These are phyloP conservation scores for Ascochyta koolunga DNA, from an alignment of 2,329 filamentous ascomycete genomes.

Conservation along the genomic window DNA sequence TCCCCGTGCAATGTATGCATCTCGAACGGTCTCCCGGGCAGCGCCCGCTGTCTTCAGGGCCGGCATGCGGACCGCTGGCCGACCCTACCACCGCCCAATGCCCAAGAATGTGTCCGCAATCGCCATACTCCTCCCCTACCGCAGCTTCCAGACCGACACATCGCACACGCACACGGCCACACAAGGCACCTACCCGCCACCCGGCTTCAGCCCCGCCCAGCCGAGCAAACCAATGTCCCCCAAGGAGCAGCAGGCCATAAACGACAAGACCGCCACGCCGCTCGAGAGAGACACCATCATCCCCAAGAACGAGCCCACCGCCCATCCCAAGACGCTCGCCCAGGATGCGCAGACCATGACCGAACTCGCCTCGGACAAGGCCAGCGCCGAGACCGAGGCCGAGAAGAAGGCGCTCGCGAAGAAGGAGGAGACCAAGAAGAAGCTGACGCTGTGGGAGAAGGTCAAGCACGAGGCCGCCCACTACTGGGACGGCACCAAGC, in stretches of 20 bases:
- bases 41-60: conserved; percentile 55
- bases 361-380: conserved; percentile 68
- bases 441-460: conserved; percentile 86
- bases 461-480: conserved; percentile 93
- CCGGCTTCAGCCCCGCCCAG: conserved; percentile 87
- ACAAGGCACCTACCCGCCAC: conserved; percentile 71
- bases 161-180: conserved; percentile 55
- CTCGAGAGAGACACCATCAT: conserved; percentile 43
- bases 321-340: conserved; percentile 55
- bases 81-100: conserved; percentile 48
- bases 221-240: conserved; percentile 82
- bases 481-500: conserved; percentile 98
- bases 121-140: conserved; percentile 62
- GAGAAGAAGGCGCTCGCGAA: conserved; percentile 65
- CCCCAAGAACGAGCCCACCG: conserved; percentile 49
- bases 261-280: conserved; percentile 29
- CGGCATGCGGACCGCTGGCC: conserved; percentile 51
- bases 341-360: conserved; percentile 59
- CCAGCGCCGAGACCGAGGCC: conserved; percentile 53
- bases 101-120: conserved; percentile 62
- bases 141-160: conserved; percentile 63
- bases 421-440: conserved; percentile 73
- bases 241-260: conserved; percentile 50
- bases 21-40: conserved; percentile 52
- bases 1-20: conserved; percentile 50